Percentiles rank a stretch among this genome's conserved stretches.
Evolutionary conservation across 1,284 basidiomycete species (phyloP).

Genomic region (Boletus holoroseus): DNA sequence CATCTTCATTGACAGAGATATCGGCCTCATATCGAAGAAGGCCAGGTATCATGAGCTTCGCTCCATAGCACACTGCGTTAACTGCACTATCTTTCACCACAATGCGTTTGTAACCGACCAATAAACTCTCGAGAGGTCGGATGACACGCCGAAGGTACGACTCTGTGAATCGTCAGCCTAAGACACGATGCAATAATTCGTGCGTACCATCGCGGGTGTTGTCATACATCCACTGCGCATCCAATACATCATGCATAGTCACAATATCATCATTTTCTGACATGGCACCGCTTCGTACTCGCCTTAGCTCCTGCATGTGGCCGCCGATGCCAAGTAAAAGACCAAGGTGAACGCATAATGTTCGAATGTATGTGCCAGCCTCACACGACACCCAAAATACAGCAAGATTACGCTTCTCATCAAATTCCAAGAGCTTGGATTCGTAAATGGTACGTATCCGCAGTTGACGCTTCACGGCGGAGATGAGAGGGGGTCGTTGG

Average conservation of each 20-base stretch:
- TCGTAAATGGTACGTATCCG: slow-evolving; percentile 98
- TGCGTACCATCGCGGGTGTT: slow-evolving; percentile 91
- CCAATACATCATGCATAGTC: slow-evolving; percentile 99
- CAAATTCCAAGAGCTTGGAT: slow-evolving; percentile 94
- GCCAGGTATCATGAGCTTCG: slow-evolving; percentile 99
- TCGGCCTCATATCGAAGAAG: slow-evolving; percentile 95
- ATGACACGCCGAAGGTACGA: slow-evolving; percentile 95
- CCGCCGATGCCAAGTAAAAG: slow-evolving; percentile 94
- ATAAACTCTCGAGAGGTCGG: slow-evolving; percentile 88
- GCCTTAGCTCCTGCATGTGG: slow-evolving; percentile 98
- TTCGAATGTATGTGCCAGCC: slow-evolving; percentile 98
- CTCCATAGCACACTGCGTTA: slow-evolving; percentile 99
- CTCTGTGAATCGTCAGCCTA: slow-evolving; percentile 48
- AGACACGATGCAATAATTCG: background rate
- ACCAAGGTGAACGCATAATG: slow-evolving; percentile 95
- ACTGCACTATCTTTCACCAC: slow-evolving; percentile 99
- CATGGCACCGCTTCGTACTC: slow-evolving; percentile 94
- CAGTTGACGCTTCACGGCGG: slow-evolving; percentile 97
- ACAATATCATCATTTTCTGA: slow-evolving; percentile 98
- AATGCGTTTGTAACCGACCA: slow-evolving; percentile 97
- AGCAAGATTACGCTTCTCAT: slow-evolving; percentile 94
- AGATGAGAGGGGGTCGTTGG: slow-evolving; percentile 98
- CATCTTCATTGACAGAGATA: slow-evolving; percentile 94
- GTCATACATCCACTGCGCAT: slow-evolving; percentile 98
- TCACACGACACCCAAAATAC: slow-evolving; percentile 99